Conservation (phyloP, 495 filamentous ascomycete species). For the Penicillium argentinense region DNA sequence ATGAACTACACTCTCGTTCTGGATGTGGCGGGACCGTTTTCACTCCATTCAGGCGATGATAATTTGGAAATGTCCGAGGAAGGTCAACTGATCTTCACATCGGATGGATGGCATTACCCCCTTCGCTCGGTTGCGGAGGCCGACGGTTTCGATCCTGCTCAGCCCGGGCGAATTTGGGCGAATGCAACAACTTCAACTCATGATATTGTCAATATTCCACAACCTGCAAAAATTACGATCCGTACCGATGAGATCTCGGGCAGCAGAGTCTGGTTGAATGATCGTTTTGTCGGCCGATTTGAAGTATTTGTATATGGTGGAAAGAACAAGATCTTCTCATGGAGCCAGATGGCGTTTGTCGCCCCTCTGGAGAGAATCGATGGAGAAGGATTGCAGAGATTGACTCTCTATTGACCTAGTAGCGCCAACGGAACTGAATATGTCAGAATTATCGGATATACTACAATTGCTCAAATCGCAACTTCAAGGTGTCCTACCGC, state of each 20-base stretch:
- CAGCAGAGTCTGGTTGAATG: slow-evolving; percentile 48
- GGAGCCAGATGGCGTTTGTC: slow-evolving; percentile 60
- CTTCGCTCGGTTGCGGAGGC: slow-evolving; percentile 39
- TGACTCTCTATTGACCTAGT: slow-evolving; percentile 5
- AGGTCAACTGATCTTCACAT: slow-evolving; percentile 39
- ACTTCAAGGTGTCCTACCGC: no score
- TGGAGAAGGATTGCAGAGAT: slow-evolving; percentile 23
- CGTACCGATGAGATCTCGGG: slow-evolving; percentile 39
- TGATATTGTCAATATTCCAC: slow-evolving; percentile 19
- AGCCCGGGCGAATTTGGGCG: slow-evolving; percentile 32
- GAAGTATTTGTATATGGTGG: slow-evolving; percentile 57
- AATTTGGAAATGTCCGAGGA: slow-evolving; percentile 28
- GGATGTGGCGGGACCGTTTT: slow-evolving; percentile 38
- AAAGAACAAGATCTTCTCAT: slow-evolving; percentile 47
- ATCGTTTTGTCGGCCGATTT: slow-evolving; percentile 46
- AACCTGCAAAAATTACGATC: slow-evolving; percentile 27
- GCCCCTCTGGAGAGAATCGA: slow-evolving; percentile 41
- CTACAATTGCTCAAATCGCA: no score
- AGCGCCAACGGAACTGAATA: no score
- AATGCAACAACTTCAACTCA: slow-evolving; percentile 32
- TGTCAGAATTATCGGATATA: no score
- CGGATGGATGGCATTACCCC: slow-evolving; percentile 53
- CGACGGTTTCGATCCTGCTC: slow-evolving; percentile 26
- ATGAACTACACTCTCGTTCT: slow-evolving; percentile 51
- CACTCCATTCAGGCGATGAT: slow-evolving; percentile 37